Conservation (phyloP, 768 basidiomycete genomes). For the Cystofilobasidium capitatum region DNA sequence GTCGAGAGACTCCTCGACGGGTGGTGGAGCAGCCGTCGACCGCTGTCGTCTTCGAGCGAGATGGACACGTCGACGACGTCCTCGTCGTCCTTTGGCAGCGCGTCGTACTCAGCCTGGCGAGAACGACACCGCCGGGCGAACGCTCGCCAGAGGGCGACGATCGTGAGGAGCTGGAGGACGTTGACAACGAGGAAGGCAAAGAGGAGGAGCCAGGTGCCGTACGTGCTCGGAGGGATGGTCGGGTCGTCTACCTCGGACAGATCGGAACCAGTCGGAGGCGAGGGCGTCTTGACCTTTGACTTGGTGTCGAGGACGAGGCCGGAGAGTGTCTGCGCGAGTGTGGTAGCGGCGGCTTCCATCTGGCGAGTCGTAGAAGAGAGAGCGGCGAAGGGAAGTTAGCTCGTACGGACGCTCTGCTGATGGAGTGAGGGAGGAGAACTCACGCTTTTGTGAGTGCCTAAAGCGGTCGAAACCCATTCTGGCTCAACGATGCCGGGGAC, state of each 20-base stretch:
- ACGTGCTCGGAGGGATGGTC: slow-evolving; percentile 8
- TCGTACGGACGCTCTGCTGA: background rate
- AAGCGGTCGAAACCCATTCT: slow-evolving; percentile 66
- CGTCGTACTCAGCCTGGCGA: background rate
- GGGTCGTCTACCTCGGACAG: too few species aligned
- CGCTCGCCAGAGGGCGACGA: slow-evolving; percentile 45
- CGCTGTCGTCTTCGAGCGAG: background rate
- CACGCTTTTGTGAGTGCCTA: slow-evolving; percentile 71
- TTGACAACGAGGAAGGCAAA: slow-evolving; percentile 53
- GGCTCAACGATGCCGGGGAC: slow-evolving; percentile 61
- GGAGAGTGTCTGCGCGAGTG: slow-evolving; percentile 62
- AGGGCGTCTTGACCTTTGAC: slow-evolving; percentile 36
- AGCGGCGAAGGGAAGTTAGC: background rate
- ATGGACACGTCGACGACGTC: background rate
- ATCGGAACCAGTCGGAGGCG: background rate
- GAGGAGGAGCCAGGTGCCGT: slow-evolving; percentile 49
- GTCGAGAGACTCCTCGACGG: background rate
- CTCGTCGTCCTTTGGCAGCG: background rate
- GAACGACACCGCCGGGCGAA: background rate
- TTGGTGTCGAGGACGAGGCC: slow-evolving; percentile 55
- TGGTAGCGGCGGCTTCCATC: slow-evolving; percentile 67
- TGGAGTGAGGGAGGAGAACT: slow-evolving; percentile 31
- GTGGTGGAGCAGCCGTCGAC: background rate
- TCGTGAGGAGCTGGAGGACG: slow-evolving; percentile 48
- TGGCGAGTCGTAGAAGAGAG: slow-evolving; percentile 32